Evolutionary conservation across 1,284 basidiomycete species (phyloP), one percentile per base, ranked within the genome.

Genomic region (Cystobasidium pallidum): DNA sequence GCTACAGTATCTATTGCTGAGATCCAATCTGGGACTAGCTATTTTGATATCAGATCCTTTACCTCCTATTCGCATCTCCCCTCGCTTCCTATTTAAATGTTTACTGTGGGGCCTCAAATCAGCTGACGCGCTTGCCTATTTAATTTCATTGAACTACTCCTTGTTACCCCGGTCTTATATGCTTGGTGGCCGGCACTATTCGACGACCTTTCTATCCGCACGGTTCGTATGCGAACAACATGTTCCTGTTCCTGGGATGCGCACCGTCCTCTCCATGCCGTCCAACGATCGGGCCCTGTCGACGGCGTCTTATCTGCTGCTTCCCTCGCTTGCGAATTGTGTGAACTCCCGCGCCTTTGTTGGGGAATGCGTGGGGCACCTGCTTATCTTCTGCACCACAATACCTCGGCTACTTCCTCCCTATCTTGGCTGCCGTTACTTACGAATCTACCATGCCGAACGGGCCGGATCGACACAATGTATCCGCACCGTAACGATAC

Each of bases 401-500:
- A n/a, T n/a, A n/a, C 6, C 13, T 39, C 36, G 36, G 36, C 36
- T 36, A 3, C 30, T n/a, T 34, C 57, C 34, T 8, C 34, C 45
- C 3, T 28, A 15, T 26, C 34, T 39, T 41, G 32, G 15, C 39
- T 17, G 17, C 39, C 58, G 30, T 43, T 15, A 17, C 26, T 6
- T 47, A 8, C 7, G 8, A 19, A 45, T 19, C 11, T 8, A 45
- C 43, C 4, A 45, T 51, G n/a, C 49, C 49, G 49, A 51, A 24
- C 49, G 49, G 49, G 49, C 45, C 49, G 49, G 49, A 51, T 51
- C 49, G 49, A 51, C 49, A 15, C 49, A 51, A 51, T 6, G 21
- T 8, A 15, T 15, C 11, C 15, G 19, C 4, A 6, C 8, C 6
- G 4, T 17, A n/a, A 6, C 8, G 4, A 3, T 45, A 45, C 43